Evolutionary conservation across 2,329 filamentous ascomycete species (phyloP).

Genomic region (Trichoderma simmonsii): DNA sequence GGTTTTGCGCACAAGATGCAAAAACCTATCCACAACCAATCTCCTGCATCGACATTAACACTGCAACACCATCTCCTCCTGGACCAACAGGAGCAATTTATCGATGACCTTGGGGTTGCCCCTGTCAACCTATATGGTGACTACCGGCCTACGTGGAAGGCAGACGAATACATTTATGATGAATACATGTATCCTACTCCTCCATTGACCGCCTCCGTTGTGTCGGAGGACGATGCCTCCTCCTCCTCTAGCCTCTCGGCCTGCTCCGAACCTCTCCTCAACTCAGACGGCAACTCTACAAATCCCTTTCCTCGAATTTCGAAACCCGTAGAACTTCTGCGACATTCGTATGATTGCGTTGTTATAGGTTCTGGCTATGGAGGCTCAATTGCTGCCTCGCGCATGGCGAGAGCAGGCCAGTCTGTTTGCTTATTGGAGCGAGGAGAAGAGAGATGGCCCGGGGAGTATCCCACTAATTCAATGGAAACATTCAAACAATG

Average conservation of each 20-base stretch:
- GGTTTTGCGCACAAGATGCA: neutral
- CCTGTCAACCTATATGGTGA: neutral
- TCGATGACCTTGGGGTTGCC: neutral
- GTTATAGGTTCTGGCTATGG: constrained; percentile 70
- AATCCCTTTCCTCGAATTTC: constrained; percentile 51
- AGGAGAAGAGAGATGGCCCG: constrained; percentile 63
- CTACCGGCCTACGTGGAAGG: too few relatives aligned
- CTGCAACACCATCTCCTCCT: neutral
- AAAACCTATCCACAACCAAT: neutral
- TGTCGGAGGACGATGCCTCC: neutral
- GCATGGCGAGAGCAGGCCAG: constrained; percentile 56
- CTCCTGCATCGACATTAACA: neutral
- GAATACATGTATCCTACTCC: constrained; percentile 5
- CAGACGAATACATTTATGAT: neutral
- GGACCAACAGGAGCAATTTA: neutral
- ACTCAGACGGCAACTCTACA: neutral
- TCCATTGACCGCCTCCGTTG: neutral
- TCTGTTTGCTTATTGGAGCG: constrained; percentile 63
- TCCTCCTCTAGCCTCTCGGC: neutral
- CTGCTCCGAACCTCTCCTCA: neutral
- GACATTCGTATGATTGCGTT: constrained; percentile 59
- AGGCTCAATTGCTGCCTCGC: constrained; percentile 61
- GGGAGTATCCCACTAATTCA: constrained; percentile 56
- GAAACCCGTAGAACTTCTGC: constrained; percentile 55
- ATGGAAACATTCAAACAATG: constrained; percentile 49